phyloP scores from a whole-genome alignment of 2,329 filamentous ascomycete genomes.

The Fusarium tuaranense region DNA sequence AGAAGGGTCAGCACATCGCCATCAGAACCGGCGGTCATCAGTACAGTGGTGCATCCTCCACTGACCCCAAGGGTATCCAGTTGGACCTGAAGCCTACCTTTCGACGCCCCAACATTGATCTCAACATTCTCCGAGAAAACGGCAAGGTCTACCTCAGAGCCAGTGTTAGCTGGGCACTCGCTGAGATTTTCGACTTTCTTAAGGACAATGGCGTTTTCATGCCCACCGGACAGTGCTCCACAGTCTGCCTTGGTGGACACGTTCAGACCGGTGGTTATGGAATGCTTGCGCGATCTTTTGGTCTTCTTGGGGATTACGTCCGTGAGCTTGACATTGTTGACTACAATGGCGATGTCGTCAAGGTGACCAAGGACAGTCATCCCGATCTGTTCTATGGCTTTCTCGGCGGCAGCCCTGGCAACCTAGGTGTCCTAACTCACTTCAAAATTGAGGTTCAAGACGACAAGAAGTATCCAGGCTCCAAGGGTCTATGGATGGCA shows the following conservation, averaged over 20 bases:
- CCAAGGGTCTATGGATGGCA: constrained; percentile 52
- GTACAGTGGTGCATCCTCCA: constrained; percentile 62
- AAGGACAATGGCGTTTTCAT: constrained; percentile 56
- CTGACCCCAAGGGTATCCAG: constrained; percentile 57
- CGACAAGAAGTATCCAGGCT: constrained; percentile 52
- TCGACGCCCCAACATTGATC: constrained; percentile 45
- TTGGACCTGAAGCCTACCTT: constrained; percentile 50
- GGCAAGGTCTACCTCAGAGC: constrained; percentile 35
- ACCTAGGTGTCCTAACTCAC: constrained; percentile 68
- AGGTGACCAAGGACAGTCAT: constrained; percentile 61
- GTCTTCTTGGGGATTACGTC: constrained; percentile 66
- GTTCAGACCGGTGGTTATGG: constrained; percentile 62
- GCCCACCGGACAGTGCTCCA: constrained; percentile 59
- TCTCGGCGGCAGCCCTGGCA: constrained; percentile 68
- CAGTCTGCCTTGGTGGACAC: constrained; percentile 60
- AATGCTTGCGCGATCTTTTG: constrained; percentile 60
- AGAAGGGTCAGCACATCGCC: constrained; percentile 54
- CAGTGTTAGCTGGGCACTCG: constrained; percentile 56
- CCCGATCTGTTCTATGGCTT: constrained; percentile 70
- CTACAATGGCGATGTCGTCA: constrained; percentile 57
- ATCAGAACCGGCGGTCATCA: constrained; percentile 62
- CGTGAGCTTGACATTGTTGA: constrained; percentile 61
- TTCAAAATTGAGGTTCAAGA: constrained; percentile 58
- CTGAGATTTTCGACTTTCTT: constrained; percentile 58
- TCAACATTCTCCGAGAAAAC: constrained; percentile 44